Evolutionary conservation across 1,284 basidiomycete genomes (phyloP).

Genomic region (Thecaphora frezii): DNA sequence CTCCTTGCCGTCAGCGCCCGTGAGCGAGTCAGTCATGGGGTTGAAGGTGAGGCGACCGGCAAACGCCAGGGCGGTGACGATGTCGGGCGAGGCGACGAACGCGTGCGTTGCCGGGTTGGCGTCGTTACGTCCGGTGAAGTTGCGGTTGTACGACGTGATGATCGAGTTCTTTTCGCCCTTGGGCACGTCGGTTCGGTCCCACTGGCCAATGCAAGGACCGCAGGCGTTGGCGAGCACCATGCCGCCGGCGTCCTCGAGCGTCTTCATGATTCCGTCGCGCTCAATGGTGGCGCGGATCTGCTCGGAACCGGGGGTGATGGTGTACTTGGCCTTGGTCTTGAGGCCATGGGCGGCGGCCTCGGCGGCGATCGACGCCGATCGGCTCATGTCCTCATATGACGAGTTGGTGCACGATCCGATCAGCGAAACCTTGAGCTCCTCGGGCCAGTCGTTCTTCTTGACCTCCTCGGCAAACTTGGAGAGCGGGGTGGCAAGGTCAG

Average conservation of each 20-base stretch:
- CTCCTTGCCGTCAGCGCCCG: constrained; percentile 86
- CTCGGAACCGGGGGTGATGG: constrained; percentile 96
- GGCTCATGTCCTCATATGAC: constrained; percentile 99
- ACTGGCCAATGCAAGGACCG: constrained; percentile 98
- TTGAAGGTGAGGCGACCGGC: constrained; percentile 94
- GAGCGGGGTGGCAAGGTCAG: constrained; percentile 64
- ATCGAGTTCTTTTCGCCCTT: constrained; percentile 90
- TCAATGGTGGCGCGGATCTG: constrained; percentile 96
- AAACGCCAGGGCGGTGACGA: constrained; percentile 96
- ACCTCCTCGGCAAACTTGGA: constrained; percentile 91
- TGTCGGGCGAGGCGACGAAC: constrained; percentile 95
- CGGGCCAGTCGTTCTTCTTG: constrained; percentile 94
- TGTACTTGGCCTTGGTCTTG: constrained; percentile 88
- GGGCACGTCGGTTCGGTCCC: constrained; percentile 94
- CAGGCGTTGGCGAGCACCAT: constrained; percentile 96
- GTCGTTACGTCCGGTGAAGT: constrained; percentile 99
- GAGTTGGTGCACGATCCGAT: constrained; percentile 99
- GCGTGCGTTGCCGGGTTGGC: constrained; percentile 99
- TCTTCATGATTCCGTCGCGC: constrained; percentile 88
- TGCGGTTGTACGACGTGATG: constrained; percentile 99
- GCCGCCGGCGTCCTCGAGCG: constrained; percentile 85
- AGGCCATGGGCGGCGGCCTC: constrained; percentile 87
- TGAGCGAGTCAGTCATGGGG: constrained; percentile 87
- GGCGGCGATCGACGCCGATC: constrained; percentile 87
- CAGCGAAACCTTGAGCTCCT: constrained; percentile 92